Percentiles rank a stretch among this genome's conserved stretches.
phyloP scores from a whole-genome alignment of 192 early-diverging fungal genomes.

The Martensiomyces pterosporus region DNA sequence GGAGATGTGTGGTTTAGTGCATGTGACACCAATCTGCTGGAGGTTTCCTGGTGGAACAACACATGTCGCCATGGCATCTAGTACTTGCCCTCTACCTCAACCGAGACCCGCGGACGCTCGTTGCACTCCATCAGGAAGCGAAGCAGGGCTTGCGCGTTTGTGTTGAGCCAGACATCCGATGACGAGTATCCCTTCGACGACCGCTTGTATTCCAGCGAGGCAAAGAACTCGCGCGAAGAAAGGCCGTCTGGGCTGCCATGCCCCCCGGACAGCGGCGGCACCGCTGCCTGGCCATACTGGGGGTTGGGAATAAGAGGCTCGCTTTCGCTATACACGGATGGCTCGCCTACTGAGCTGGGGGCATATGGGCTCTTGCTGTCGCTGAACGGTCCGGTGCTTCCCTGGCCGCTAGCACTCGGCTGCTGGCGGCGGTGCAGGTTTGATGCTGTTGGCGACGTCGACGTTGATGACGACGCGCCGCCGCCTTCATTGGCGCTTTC shows the following conservation, averaged over 20 bases:
- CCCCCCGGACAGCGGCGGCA: slow-evolving; percentile 7
- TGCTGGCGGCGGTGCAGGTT: background rate
- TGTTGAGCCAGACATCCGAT: slow-evolving; percentile 42
- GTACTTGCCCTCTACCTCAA: slow-evolving; percentile 15
- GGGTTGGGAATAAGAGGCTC: slow-evolving; percentile 5
- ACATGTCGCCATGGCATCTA: background rate
- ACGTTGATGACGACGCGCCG: slow-evolving; percentile 2
- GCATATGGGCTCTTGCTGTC: slow-evolving; percentile 1
- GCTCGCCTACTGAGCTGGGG: too few relatives aligned
- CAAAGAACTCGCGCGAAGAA: slow-evolving; percentile 43
- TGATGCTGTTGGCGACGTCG: background rate
- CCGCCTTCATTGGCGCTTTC: too few relatives aligned
- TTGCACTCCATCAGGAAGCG: slow-evolving; percentile 39
- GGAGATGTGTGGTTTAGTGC: too few relatives aligned
- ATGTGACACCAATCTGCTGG: too few relatives aligned
- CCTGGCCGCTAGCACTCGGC: slow-evolving; percentile 2
- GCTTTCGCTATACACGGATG: too few relatives aligned
- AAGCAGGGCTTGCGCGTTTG: slow-evolving; percentile 17
- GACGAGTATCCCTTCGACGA: slow-evolving; percentile 41
- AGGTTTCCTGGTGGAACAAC: background rate
- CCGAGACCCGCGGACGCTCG: slow-evolving; percentile 34
- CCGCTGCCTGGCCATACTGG: background rate
- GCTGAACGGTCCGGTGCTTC: slow-evolving; percentile 11
- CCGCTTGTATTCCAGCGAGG: slow-evolving; percentile 38
- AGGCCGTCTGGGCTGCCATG: slow-evolving; percentile 1